These are phyloP conservation scores for Prunus mira DNA, from an alignment of 306 rosid species.

Conservation along the genomic window DNA sequence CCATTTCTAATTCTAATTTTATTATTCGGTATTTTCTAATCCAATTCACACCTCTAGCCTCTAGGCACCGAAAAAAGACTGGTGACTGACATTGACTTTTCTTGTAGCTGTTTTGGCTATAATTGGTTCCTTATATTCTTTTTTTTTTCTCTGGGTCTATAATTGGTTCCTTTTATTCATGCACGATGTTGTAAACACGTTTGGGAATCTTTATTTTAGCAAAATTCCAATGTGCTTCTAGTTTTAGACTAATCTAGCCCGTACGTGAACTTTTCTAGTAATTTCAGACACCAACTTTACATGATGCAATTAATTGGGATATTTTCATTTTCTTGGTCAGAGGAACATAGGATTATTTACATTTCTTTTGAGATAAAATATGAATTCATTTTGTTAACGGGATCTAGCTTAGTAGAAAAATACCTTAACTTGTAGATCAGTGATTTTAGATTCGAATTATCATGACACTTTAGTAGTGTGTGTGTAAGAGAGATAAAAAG, in stretches of 20 bases:
- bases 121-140: too few species aligned
- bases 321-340: neutral
- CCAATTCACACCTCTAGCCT: too few species aligned
- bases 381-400: neutral
- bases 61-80: too few species aligned
- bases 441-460: rapidly evolving
- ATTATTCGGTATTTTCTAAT: too few species aligned
- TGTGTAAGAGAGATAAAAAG: too few species aligned
- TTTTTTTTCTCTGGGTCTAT: too few species aligned
- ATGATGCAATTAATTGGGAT: constrained; percentile 42
- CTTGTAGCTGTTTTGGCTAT: too few species aligned
- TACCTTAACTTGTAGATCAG: rapidly evolving
- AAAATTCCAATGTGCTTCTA: constrained; percentile 24
- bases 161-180: neutral
- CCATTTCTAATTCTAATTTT: too few species aligned
- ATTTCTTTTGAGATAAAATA: neutral
- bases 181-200: neutral
- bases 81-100: too few species aligned
- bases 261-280: constrained; percentile 28
- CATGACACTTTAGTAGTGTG: too few species aligned
- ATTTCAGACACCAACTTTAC: constrained; percentile 36
- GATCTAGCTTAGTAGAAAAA: rapidly evolving
- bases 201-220: constrained; percentile 24
- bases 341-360: neutral
- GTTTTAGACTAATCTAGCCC: constrained; percentile 12